phyloP scores from a whole-genome alignment of 2,329 filamentous ascomycete species.

The Fusarium nanum region DNA sequence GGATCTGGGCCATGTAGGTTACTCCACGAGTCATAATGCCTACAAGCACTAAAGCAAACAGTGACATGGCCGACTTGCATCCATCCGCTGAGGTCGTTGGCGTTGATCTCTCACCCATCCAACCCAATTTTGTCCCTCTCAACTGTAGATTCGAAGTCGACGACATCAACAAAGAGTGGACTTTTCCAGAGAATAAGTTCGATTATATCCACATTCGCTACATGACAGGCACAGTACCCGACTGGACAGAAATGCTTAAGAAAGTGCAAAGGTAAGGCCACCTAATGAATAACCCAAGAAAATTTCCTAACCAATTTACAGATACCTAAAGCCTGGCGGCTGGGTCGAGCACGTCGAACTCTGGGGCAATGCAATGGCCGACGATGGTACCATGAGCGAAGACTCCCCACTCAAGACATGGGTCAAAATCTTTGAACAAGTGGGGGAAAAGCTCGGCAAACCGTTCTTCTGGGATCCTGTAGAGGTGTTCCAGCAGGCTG shows the following conservation, averaged over 20 bases:
- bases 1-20: conserved; percentile 32
- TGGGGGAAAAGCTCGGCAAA: conserved; percentile 22
- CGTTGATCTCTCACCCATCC: conserved; percentile 26
- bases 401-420: conserved; percentile 29
- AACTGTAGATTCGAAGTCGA: conserved; percentile 34
- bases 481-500: conserved; percentile 14
- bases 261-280: conserved; percentile 11
- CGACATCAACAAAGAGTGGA: conserved; percentile 31
- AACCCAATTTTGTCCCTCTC: conserved; percentile 12
- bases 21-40: too few species aligned
- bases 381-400: conserved; percentile 28
- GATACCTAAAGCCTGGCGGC: conserved; percentile 17
- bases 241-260: conserved; percentile 16
- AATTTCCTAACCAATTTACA: background rate
- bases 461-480: conserved; percentile 26
- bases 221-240: conserved; percentile 23
- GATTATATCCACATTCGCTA: conserved; percentile 31
- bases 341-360: conserved; percentile 33
- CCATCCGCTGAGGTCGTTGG: conserved; percentile 24
- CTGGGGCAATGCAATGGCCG: conserved; percentile 21
- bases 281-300: fast-evolving
- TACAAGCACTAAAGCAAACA: background rate
- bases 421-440: conserved; percentile 18
- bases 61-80: conserved; percentile 27
- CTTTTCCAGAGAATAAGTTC: conserved; percentile 10